Evolutionary conservation across 1,284 basidiomycete genomes (phyloP).

Genomic region (Cutaneotrichosporon sp.): DNA sequence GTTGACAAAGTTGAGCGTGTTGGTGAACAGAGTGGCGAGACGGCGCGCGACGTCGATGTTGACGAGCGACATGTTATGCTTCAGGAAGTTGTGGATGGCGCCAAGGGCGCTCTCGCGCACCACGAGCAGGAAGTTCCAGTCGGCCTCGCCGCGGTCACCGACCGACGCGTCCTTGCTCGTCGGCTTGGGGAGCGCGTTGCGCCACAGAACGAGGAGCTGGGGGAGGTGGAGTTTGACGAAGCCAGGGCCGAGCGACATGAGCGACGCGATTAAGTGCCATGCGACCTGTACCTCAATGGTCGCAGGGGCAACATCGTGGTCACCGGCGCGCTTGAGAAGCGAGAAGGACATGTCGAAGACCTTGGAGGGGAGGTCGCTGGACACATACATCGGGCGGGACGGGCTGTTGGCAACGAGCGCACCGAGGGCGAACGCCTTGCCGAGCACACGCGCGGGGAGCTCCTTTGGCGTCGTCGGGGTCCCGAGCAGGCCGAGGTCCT

Average conservation of each 20-base stretch:
- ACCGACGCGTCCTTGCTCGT: constrained; percentile 77
- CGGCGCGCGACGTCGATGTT: constrained; percentile 89
- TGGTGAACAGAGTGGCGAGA: constrained; percentile 80
- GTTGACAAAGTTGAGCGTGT: constrained; percentile 86
- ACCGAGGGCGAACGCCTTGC: constrained; percentile 85
- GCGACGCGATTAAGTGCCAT: constrained; percentile 86
- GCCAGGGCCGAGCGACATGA: constrained; percentile 91
- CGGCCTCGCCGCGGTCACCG: constrained; percentile 67
- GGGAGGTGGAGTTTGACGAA: constrained; percentile 91
- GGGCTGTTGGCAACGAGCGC: constrained; percentile 84
- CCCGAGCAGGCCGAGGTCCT: constrained; percentile 58
- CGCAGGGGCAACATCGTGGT: constrained; percentile 82
- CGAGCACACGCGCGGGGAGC: constrained; percentile 70
- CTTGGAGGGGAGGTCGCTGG: constrained; percentile 88
- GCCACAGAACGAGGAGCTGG: constrained; percentile 91
- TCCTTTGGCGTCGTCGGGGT: constrained; percentile 72
- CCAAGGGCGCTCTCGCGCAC: constrained; percentile 89
- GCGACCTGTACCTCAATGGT: constrained; percentile 88
- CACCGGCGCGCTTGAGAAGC: constrained; percentile 84
- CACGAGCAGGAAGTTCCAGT: constrained; percentile 90
- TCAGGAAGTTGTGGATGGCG: constrained; percentile 83
- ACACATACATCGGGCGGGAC: constrained; percentile 86
- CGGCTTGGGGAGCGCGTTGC: constrained; percentile 93
- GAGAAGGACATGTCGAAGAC: constrained; percentile 88
- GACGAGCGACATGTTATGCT: constrained; percentile 75